phyloP scores from a whole-genome alignment of 306 rosid genomes.

The Quercus cerris region DNA sequence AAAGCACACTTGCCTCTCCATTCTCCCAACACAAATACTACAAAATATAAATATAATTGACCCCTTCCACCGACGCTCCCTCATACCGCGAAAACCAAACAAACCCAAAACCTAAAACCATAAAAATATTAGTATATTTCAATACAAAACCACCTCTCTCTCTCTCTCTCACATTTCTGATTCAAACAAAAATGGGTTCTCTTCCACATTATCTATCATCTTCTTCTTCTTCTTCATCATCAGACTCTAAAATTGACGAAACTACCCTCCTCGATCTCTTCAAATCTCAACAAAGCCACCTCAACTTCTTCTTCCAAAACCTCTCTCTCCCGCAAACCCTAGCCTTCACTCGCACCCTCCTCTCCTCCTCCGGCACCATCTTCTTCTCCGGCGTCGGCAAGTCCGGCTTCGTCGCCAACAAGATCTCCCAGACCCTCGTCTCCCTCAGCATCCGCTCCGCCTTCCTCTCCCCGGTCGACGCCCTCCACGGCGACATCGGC shows the following conservation, averaged over 20 bases:
- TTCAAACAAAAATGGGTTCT: slow-evolving; percentile 35
- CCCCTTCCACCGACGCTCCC: too few relatives aligned
- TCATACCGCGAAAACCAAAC: too few relatives aligned
- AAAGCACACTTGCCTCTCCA: too few relatives aligned
- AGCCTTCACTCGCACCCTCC: slow-evolving; percentile 71
- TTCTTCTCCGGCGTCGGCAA: slow-evolving; percentile 94
- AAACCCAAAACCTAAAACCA: too few relatives aligned
- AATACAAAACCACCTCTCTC: too few relatives aligned
- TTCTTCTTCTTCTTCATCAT: neutral
- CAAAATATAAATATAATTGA: too few relatives aligned
- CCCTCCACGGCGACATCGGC: slow-evolving; percentile 98
- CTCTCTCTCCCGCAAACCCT: slow-evolving; percentile 85
- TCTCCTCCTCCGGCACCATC: slow-evolving; percentile 66
- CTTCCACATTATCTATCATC: slow-evolving; percentile 20
- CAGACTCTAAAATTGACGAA: slow-evolving; percentile 42
- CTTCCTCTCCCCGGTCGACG: slow-evolving; percentile 87
- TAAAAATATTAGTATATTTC: too few relatives aligned
- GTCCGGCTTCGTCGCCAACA: slow-evolving; percentile 93
- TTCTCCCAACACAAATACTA: too few relatives aligned
- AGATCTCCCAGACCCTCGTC: slow-evolving; percentile 96
- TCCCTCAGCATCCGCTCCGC: slow-evolving; percentile 80
- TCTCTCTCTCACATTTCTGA: too few relatives aligned
- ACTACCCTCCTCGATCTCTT: slow-evolving; percentile 56
- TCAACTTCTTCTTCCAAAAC: slow-evolving; percentile 85
- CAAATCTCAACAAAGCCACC: slow-evolving; percentile 85